These are phyloP conservation scores for Clarireedia monteithiana DNA, from an alignment of 2,329 filamentous ascomycete genomes.

Conservation along the genomic window DNA sequence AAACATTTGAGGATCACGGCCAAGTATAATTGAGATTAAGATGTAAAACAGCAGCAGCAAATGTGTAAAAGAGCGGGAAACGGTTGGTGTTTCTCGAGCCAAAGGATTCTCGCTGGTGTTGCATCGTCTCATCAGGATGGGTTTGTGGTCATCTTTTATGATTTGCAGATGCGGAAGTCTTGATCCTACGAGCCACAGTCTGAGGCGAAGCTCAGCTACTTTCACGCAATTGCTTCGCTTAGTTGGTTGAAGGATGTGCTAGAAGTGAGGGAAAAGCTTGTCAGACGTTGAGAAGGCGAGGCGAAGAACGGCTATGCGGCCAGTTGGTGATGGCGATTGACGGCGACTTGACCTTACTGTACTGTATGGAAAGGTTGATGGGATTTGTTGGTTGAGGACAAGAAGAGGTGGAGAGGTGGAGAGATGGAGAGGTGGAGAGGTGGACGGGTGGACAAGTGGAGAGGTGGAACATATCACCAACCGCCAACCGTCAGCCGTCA, in stretches of 20 bases:
- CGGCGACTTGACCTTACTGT: too few relatives aligned
- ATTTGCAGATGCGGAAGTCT: background rate
- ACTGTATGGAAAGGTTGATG: too few relatives aligned
- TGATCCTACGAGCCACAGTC: background rate
- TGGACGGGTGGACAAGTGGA: too few relatives aligned
- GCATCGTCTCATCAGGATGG: conserved; percentile 4
- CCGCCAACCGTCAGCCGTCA: too few relatives aligned
- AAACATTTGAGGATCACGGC: background rate
- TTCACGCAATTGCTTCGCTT: background rate
- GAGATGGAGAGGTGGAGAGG: too few relatives aligned
- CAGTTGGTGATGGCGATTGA: too few relatives aligned
- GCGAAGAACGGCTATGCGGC: too few relatives aligned
- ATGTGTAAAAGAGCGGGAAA: background rate
- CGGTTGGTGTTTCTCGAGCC: background rate
- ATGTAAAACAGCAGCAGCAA: background rate
- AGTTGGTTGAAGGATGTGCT: too few relatives aligned
- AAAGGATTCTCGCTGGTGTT: background rate
- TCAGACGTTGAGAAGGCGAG: background rate
- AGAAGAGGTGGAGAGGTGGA: too few relatives aligned
- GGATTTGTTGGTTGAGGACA: too few relatives aligned
- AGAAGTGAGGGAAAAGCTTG: background rate
- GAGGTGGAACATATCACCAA: too few relatives aligned
- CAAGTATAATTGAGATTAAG: background rate
- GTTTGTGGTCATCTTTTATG: conserved; percentile 4
- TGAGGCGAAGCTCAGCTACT: background rate